Evolutionary conservation across 2,329 filamentous ascomycete species (phyloP), one percentile per base, ranked within the genome.

Genomic region (Fusarium liriodendri): DNA sequence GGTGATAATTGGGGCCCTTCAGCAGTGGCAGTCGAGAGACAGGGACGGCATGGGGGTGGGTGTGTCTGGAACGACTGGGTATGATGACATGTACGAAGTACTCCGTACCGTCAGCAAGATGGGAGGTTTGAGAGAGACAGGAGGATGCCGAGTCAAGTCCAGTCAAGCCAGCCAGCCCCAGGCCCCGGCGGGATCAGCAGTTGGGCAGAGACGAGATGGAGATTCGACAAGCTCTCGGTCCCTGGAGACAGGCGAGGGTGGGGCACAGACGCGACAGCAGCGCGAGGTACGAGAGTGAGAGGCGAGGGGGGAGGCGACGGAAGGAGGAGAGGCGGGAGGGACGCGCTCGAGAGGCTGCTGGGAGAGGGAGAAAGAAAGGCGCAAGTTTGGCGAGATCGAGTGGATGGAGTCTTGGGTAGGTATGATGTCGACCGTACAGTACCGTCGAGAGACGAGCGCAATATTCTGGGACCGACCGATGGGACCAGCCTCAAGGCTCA

Each of bases 1-100:
- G 73, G 71, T 70, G 74, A 75, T 77, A 77, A 79, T 77, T 80
- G 79, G 79, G 52, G 77, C 73, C 78, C 76, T 78, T 76, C 67
- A 79, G 75, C 69, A 76, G 62, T 75, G 73, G 73, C 72, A 75
- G 77, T 79, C 70, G 70, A 78, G 74, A 76, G 74, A 74, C 75
- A 64, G 64, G 75, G 68, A 74, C 63, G 59, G 77, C 75, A 79
- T 79, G 79, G 78, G 78, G 77, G 76, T 74, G 76, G 79, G 77
- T 67, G 76, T 77, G 77, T 76, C 77, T 77, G 68, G 77, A 79
- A 78, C 70, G 70, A 78, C 75, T 77, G 67, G 77, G 76, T 77
- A 79, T 62, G 77, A 78, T 78, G 78, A 70, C 74, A 78, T 77
- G 69, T 76, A 78, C 64, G 74, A 77, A 76, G 76, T 76, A 75